Base-by-base conservation (phyloP, 2,329 filamentous ascomycete species). In the Fusarium chlamydosporum region DNA sequence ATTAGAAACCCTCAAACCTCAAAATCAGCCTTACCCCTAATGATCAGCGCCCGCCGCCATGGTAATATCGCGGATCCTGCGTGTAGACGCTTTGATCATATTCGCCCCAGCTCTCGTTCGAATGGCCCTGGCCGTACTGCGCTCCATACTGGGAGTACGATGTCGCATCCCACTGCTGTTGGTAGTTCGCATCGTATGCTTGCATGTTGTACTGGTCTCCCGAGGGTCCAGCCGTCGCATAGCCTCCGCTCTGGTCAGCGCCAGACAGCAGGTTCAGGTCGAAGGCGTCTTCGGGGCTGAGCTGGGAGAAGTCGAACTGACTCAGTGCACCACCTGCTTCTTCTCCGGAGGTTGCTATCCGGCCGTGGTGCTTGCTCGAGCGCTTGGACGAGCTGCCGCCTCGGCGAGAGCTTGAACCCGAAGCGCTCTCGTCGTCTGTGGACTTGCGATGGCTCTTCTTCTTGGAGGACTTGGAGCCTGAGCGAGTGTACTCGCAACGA, bases 401-500 rank as follows among this genome's bases (percentile, higher is more conserved):
- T 42, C 65, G 65, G 20, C 67, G 61, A 18, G 69, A 72, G 34
- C 57, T 59, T 0, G 73, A 72, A 42, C 69, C 63, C 8, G 70
- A 68, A 23, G 56, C 57, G 20, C 64, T 72, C 10, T 68, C 67
- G 5, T 65, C 70, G n/a, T 71, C 69, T 35, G 53, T 56, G 10
- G 66, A 70, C 46, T 65, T 75, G 57, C 70, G 64, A 18, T 67
- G 68, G 48, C 71, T 61, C 58, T 72, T 78, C 20, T 76, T 72
- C 40, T 77, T 76, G 9, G 75, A 75, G 12, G 75, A 71, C 59
- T 78, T 77, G 41, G 75, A 74, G 18, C 74, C 72, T 3, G 76
- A 75, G 42, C 79, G 78, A 9, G 76, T 78, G 37, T 81, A 81
- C 47, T 79, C 76, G 65, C 79, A 81, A 23, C 56, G 46, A 45